Percentiles rank a stretch among this genome's conserved stretches.
Conservation (phyloP, 2,329 filamentous ascomycete genomes). For the Calonectria pauciramosa region DNA sequence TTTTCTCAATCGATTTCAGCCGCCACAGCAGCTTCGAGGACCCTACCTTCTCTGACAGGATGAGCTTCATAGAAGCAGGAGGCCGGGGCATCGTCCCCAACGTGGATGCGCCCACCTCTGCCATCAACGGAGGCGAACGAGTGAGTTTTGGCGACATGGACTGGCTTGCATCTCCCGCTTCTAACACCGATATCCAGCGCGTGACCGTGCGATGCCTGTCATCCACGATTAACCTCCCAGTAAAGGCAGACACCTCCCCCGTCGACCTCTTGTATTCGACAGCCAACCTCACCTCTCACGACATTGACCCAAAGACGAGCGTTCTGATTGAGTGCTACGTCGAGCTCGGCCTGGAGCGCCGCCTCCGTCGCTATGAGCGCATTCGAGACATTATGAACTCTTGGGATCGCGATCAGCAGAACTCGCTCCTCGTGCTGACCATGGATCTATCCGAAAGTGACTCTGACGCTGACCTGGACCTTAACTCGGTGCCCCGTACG, state of each 20-base stretch:
- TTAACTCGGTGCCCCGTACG: constrained; percentile 71
- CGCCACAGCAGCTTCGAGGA: constrained; percentile 51
- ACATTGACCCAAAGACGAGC: constrained; percentile 74
- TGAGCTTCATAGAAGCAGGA: constrained; percentile 59
- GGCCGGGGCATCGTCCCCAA: constrained; percentile 62
- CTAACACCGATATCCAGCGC: constrained; percentile 58
- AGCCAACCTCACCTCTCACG: constrained; percentile 72
- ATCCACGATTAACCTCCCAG: constrained; percentile 76
- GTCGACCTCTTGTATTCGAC: constrained; percentile 80
- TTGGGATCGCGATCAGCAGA: constrained; percentile 87
- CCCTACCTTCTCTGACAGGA: constrained; percentile 43
- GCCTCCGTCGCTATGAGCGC: constrained; percentile 86
- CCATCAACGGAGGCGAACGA: constrained; percentile 83
- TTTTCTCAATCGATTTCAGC: constrained; percentile 54
- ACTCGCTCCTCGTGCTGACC: constrained; percentile 77
- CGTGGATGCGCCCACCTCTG: constrained; percentile 83
- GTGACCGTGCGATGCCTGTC: constrained; percentile 82
- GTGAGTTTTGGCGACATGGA: constrained; percentile 61
- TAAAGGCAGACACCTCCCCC: constrained; percentile 81
- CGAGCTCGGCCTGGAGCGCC: constrained; percentile 83
- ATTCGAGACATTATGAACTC: constrained; percentile 92
- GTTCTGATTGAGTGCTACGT: constrained; percentile 84
- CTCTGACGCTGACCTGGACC: constrained; percentile 71
- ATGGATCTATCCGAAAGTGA: constrained; percentile 68
- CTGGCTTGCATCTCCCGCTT: not conserved